These are phyloP conservation scores for Ilex asprella DNA, from an alignment of 257 asterid genomes.

Conservation along the genomic window DNA sequence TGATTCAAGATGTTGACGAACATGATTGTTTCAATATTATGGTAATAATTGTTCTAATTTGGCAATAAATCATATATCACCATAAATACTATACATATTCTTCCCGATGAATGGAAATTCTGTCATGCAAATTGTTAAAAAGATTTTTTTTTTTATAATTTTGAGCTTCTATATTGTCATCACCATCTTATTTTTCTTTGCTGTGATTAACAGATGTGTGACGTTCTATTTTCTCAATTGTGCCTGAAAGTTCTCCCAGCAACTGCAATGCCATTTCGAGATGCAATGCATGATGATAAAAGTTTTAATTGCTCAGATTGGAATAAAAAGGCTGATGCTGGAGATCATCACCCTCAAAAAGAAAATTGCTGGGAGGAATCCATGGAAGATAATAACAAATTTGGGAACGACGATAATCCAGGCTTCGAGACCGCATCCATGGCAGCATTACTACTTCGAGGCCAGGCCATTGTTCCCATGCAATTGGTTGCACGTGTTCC, in stretches of 20 bases:
- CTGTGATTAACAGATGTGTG: constrained; percentile 76
- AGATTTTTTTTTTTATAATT: not conserved
- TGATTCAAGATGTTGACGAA: no score
- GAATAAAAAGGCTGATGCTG: constrained; percentile 43
- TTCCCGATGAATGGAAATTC: no score
- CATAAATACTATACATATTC: no score
- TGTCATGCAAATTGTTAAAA: not conserved
- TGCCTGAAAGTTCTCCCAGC: constrained; percentile 73
- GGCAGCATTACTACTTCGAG: constrained; percentile 89
- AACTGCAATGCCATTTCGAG: constrained; percentile 40
- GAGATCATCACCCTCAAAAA: constrained; percentile 29
- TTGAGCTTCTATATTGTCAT: not conserved
- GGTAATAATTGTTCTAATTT: no score
- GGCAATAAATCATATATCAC: no score
- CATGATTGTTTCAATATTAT: no score
- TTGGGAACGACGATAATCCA: constrained; percentile 33
- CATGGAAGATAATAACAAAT: constrained; percentile 45
- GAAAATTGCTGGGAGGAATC: constrained; percentile 41
- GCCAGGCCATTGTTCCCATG: constrained; percentile 98
- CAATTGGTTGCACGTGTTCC: constrained; percentile 98
- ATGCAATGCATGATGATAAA: constrained; percentile 37
- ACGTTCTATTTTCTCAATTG: constrained; percentile 83
- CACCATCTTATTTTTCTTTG: constrained; percentile 15
- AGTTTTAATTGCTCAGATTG: constrained; percentile 45
- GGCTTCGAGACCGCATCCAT: constrained; percentile 69